Percentiles rank a stretch among this genome's conserved stretches.
These are phyloP conservation scores for Lodderomyces parapsilosis DNA, from an alignment of 1,139 yeast genomes.

Conservation along the genomic window DNA sequence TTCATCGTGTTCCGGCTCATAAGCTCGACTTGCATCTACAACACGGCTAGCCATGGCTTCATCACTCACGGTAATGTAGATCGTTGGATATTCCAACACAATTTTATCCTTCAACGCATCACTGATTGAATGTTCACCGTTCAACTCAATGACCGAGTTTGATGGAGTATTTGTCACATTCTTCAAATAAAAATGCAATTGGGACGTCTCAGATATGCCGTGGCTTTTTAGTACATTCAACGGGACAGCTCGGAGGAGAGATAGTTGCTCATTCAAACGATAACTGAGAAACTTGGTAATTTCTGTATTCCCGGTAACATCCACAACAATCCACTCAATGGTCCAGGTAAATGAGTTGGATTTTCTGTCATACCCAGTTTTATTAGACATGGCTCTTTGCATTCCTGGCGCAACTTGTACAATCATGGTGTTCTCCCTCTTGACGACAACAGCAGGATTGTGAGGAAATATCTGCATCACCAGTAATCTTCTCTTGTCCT, in stretches of 20 bases:
- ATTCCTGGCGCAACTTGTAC: slow-evolving; percentile 68
- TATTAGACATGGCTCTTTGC: slow-evolving; percentile 66
- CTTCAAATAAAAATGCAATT: slow-evolving; percentile 32
- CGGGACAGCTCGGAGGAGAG: slow-evolving; percentile 41
- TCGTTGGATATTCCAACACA: slow-evolving; percentile 77
- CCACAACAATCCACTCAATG: slow-evolving; percentile 63
- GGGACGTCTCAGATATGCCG: slow-evolving; percentile 14
- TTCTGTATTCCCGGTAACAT: slow-evolving; percentile 20
- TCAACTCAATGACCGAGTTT: slow-evolving; percentile 24
- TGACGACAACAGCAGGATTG: slow-evolving; percentile 24
- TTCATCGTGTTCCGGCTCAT: slow-evolving; percentile 9
- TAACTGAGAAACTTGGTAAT: slow-evolving; percentile 41
- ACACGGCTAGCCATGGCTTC: slow-evolving; percentile 16
- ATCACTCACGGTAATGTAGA: slow-evolving; percentile 40
- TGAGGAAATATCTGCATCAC: slow-evolving; percentile 25
- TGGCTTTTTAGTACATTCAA: slow-evolving; percentile 26
- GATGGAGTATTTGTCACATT: slow-evolving; percentile 26
- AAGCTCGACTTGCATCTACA: slow-evolving; percentile 20
- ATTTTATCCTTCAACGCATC: slow-evolving; percentile 53
- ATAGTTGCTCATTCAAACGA: slow-evolving; percentile 40
- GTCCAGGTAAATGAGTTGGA: slow-evolving; percentile 73
- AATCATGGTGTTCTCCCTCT: slow-evolving; percentile 40
- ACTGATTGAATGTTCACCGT: slow-evolving; percentile 26
- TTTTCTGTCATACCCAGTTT: slow-evolving; percentile 71
- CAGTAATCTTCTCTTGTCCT: slow-evolving; percentile 26